These are phyloP conservation scores for Yamadazyma sp. DNA, from an alignment of 1,139 yeast species.

Conservation along the genomic window DNA sequence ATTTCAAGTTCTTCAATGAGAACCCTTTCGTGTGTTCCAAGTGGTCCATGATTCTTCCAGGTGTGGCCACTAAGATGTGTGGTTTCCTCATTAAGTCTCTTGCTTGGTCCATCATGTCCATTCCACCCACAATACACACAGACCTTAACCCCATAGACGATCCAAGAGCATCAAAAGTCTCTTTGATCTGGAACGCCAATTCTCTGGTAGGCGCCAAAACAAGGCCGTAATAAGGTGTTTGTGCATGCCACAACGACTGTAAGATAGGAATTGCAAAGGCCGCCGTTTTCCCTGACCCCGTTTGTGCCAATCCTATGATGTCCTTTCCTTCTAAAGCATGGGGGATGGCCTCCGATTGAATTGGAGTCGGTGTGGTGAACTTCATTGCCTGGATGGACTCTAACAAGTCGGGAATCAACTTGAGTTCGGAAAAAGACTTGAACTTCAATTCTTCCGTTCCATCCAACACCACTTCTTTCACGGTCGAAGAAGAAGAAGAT, in stretches of 20 bases:
- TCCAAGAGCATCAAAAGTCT: constrained; percentile 93
- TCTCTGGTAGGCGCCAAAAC: constrained; percentile 97
- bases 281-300: constrained; percentile 86
- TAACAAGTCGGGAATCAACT: constrained; percentile 75
- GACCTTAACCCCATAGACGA: constrained; percentile 85
- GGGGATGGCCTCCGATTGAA: constrained; percentile 89
- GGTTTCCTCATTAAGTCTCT: constrained; percentile 92
- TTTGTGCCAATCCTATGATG: constrained; percentile 78
- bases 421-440: constrained; percentile 48
- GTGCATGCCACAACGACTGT: constrained; percentile 87
- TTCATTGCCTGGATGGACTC: constrained; percentile 75
- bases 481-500: no score
- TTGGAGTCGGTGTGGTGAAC: constrained; percentile 77
- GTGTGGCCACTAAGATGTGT: constrained; percentile 89
- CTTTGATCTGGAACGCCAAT: constrained; percentile 92
- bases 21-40: constrained; percentile 94
- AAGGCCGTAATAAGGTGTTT: constrained; percentile 83
- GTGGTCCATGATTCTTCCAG: constrained; percentile 83
- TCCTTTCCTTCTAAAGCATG: constrained; percentile 86
- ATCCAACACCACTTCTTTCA: constrained; percentile 17
- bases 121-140: constrained; percentile 92
- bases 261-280: constrained; percentile 89
- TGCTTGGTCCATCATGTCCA: constrained; percentile 98
- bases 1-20: constrained; percentile 74
- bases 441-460: constrained; percentile 31